Evolutionary conservation across 768 basidiomycete genomes (phyloP), one percentile per base, ranked within the genome.

Genomic region (Trametes meyenii): DNA sequence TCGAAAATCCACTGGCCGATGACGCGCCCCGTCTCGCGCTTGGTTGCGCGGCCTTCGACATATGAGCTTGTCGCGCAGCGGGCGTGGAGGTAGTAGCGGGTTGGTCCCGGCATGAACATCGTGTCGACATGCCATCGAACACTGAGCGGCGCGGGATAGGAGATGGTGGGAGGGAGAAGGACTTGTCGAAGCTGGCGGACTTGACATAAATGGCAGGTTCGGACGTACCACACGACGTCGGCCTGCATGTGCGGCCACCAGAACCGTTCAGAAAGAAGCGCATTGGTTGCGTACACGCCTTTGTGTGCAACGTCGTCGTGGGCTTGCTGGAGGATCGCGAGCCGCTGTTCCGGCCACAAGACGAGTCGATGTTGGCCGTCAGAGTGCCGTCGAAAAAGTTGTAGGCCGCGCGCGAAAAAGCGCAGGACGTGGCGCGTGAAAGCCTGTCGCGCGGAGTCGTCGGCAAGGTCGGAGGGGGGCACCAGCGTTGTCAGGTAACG

Each of bases 191-290:
- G 60, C 0, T 70, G 67, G 1, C 69, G 59, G 0, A 64, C 51
- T 48, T 82, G 80, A 57, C 80, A 81, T 3, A 69, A 54, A 39
- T 79, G 75, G 54, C 79, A 81, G 0, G 75, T 67, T 1, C 61
- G 44, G 16, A 72, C 46, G 50, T 59, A 71, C 67, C 68, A 70
- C 2, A 24, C 43, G 14, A 71, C 59, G 36, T 71, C 66, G 1
- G 55, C 51, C 0, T 60, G 57, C 5, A 70, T 39, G 16, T 45
- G 62, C 7, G 69, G 70, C 72, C 72, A 73, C 72, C 72, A 73
- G 46, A 70, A 70, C 0, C 63, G 65, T 13, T 68, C 66, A 0
- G 42, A 0, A 10, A 71, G 29, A 5, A 58, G 38, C 2, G 45
- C 36, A 0, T 35, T 26, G 0, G 66, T 67, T 21, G 68, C 50